Evolutionary conservation across 2,329 filamentous ascomycete species (phyloP), one percentile per base, ranked within the genome.

Genomic region (Colletotrichum lupini): DNA sequence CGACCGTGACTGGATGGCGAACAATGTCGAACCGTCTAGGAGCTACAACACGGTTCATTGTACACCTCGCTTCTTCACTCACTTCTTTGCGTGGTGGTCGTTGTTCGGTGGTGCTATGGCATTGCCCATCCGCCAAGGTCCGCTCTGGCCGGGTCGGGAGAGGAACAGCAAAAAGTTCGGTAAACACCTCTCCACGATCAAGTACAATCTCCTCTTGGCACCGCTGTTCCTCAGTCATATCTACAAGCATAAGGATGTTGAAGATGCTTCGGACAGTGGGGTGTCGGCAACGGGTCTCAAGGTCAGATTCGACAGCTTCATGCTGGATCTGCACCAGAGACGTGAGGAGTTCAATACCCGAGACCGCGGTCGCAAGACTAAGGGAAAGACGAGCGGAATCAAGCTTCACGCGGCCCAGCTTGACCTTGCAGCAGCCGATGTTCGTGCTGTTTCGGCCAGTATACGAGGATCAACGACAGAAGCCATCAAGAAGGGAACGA

Each of bases 91-190:
- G 70, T 99, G 97, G 97, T 98, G 95, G 95, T 96, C 94, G 1
- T 91, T 98, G 77, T 99, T 99, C 82, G 95, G 95, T 9, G 95
- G 96, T 1, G 93, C 96, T 9, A 95, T 98, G 92, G 97, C 96
- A 12, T 87, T 99, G 32, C 97, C 97, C 12, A 93, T 99, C 70
- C 94, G 97, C 1, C 97, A 99, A 84, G 97, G 97, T 19, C 89
- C 90, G 59, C 88, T 99, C 3, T 99, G 95, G 92, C 96, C 95
- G 6, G 95, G 95, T 0, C 90, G 95, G 28, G 97, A 98, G 77
- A 98, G 98, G 86, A 97, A 95, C 58, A 98, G 95, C 87, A 99
- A 99, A 85, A 99, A 99, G 81, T 99, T 99, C 81, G 96, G 96
- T 16, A 91, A 97, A 62, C 97, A 99, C 83, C 86, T 99, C 74